Evolutionary conservation across 345 rosid species (phyloP).

Genomic region (Rhodamnia argentea): DNA sequence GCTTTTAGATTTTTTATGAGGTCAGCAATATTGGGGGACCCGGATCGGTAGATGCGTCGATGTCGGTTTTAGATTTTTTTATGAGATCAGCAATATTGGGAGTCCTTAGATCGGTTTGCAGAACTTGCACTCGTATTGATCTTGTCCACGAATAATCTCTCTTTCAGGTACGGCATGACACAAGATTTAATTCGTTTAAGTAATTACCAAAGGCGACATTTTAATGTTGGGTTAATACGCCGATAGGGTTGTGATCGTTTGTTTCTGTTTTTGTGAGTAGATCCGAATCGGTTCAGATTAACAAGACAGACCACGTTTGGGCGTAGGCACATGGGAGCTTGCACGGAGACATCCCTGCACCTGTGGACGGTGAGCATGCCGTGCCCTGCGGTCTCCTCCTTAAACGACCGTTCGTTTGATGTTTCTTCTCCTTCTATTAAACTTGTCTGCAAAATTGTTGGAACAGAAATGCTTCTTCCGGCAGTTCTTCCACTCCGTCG

Average conservation of each 20-base stretch:
- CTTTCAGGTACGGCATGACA: not conserved
- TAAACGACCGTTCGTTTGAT: not conserved
- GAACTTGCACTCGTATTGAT: not conserved
- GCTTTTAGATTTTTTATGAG: not conserved
- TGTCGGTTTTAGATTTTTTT: not conserved
- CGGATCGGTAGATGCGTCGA: not conserved
- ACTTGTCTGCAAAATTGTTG: not conserved
- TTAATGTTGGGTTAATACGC: not conserved
- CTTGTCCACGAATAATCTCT: not conserved
- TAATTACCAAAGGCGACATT: not conserved
- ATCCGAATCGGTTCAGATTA: conserved; percentile 52
- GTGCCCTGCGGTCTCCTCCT: not conserved
- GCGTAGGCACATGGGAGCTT: conserved; percentile 44
- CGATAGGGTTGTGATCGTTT: not conserved
- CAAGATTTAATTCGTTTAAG: not conserved
- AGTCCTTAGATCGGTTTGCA: not conserved
- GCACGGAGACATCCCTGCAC: conserved; percentile 20
- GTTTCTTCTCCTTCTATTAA: not conserved
- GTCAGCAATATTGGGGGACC: not conserved
- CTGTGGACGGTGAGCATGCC: conserved; percentile 44
- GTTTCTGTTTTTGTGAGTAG: conserved; percentile 6
- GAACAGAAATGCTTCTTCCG: conserved; percentile 65
- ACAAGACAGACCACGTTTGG: conserved; percentile 66
- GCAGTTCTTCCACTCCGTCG: conserved; percentile 59
- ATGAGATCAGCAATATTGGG: not conserved